phyloP scores from a whole-genome alignment of 345 rosid genomes.

The Gossypioides kirkii region DNA sequence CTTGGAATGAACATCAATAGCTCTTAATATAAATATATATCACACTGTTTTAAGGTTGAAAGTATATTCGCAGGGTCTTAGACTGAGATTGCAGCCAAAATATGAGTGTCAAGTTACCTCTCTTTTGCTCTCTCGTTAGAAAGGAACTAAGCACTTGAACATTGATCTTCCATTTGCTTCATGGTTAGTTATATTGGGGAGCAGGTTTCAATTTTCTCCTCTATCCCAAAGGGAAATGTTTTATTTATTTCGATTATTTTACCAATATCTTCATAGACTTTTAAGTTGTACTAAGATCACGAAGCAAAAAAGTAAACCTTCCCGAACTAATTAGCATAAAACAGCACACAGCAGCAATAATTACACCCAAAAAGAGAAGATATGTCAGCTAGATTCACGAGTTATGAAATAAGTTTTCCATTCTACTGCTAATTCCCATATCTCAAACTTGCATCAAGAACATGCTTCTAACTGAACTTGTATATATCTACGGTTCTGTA shows the following conservation, averaged over 20 bases:
- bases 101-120: background rate
- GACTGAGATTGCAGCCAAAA: background rate
- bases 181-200: background rate
- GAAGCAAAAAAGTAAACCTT: background rate
- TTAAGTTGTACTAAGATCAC: conserved; percentile 1
- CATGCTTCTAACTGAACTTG: background rate
- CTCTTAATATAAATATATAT: background rate
- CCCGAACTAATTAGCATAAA: too few relatives aligned
- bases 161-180: background rate
- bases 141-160: background rate
- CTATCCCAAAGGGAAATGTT: background rate
- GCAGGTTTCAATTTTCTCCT: background rate
- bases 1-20: background rate
- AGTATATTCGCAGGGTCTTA: background rate
- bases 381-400: background rate
- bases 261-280: background rate
- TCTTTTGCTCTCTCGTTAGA: background rate
- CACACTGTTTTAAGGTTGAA: background rate
- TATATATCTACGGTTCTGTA: background rate
- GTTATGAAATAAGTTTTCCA: conserved; percentile 16
- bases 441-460: background rate
- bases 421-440: conserved; percentile 4
- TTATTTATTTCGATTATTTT: background rate
- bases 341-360: background rate
- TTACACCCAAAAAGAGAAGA: background rate